phyloP scores from a whole-genome alignment of 164 flowering plant genomes.

The Brasenia schreberi region DNA sequence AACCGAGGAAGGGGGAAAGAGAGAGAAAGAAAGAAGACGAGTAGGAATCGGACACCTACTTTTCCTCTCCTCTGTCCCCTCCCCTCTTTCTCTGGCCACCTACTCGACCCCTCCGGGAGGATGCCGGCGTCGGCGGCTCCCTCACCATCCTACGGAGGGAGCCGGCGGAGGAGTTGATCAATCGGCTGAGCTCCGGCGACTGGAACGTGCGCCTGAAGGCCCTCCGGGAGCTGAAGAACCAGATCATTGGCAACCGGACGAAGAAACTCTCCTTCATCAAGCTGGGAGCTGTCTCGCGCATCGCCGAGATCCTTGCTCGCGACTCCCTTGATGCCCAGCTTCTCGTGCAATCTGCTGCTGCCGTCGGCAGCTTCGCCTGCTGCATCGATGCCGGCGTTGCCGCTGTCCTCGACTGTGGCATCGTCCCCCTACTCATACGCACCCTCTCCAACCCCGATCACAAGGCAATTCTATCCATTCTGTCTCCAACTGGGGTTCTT shows the following conservation, averaged over 20 bases:
- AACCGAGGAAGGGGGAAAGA: too few species aligned
- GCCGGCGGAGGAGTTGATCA: slow-evolving; percentile 40
- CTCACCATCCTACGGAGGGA: not conserved
- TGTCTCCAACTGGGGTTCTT: not conserved
- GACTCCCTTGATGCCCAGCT: slow-evolving; percentile 20
- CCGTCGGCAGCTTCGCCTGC: slow-evolving; percentile 89
- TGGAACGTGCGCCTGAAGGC: slow-evolving; percentile 44
- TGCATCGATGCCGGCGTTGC: slow-evolving; percentile 75
- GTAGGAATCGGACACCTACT: not conserved
- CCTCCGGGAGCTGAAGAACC: slow-evolving; percentile 79
- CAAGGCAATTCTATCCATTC: slow-evolving; percentile 32
- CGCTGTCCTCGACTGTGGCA: slow-evolving; percentile 78
- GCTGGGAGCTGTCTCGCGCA: slow-evolving; percentile 70
- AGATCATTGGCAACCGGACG: slow-evolving; percentile 91
- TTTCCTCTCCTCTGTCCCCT: slow-evolving; percentile 7
- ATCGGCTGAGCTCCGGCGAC: slow-evolving; percentile 35
- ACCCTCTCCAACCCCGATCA: slow-evolving; percentile 43
- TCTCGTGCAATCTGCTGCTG: slow-evolving; percentile 72
- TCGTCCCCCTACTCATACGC: slow-evolving; percentile 39
- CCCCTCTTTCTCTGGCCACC: not conserved
- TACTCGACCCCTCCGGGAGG: slow-evolving; percentile 7
- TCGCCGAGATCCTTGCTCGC: slow-evolving; percentile 34
- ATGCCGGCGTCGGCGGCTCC: slow-evolving; percentile 32
- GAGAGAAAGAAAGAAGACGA: not conserved
- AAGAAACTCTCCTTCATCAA: slow-evolving; percentile 77